Conservation (phyloP, 129 eudicot species). For the Ambrosia artemisiifolia region DNA sequence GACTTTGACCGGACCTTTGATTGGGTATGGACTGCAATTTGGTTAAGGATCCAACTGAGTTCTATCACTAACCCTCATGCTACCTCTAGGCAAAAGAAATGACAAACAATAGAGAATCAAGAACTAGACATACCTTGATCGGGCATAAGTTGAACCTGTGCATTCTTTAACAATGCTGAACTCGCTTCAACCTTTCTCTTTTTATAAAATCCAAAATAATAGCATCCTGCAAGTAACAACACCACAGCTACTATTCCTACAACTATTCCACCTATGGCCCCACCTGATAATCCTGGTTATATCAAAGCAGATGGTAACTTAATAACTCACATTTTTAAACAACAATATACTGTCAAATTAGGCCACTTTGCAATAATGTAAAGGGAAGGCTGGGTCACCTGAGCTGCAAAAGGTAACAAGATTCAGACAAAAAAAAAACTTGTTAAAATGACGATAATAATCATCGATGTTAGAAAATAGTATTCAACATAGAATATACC, state of each 20-base stretch:
- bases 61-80: too few relatives aligned
- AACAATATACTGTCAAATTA: conserved; percentile 17
- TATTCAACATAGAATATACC: too few relatives aligned
- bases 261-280: conserved; percentile 67
- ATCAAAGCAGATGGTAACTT: conserved; percentile 27
- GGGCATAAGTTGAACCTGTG: conserved; percentile 44
- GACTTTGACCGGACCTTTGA: too few relatives aligned
- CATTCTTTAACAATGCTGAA: conserved; percentile 34
- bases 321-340: conserved; percentile 10
- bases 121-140: conserved; percentile 33
- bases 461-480: background rate
- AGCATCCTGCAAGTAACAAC: conserved; percentile 43
- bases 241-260: conserved; percentile 54
- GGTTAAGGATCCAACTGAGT: too few relatives aligned
- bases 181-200: conserved; percentile 39
- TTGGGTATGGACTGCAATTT: too few relatives aligned
- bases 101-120: conserved; percentile 1
- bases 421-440: background rate
- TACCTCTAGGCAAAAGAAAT: conserved; percentile 3
- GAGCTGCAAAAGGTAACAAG: conserved; percentile 57
- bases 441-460: conserved; percentile 12
- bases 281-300: conserved; percentile 65
- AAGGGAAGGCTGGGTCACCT: conserved; percentile 46
- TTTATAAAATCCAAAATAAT: conserved; percentile 44
- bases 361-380: conserved; percentile 20